A percentile compares a stretch with the other conserved stretches of the same genome.
These are phyloP conservation scores for Fusarium miscanthi DNA, from an alignment of 2,329 filamentous ascomycete genomes.

Conservation along the genomic window DNA sequence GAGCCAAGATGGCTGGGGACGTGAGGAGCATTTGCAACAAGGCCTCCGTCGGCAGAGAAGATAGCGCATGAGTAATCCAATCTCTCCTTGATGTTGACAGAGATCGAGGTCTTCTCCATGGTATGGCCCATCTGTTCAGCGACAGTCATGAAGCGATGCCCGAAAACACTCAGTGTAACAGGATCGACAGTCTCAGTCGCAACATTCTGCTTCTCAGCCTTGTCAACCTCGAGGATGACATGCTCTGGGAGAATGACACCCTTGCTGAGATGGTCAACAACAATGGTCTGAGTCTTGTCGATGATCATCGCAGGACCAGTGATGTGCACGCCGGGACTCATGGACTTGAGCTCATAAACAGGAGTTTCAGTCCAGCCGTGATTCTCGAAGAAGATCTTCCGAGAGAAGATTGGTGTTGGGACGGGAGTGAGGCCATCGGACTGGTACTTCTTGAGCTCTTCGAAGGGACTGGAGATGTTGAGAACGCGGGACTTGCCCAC, in stretches of 20 bases:
- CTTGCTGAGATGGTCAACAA: constrained; percentile 63
- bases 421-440: not conserved
- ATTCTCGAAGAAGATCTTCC: constrained; percentile 43
- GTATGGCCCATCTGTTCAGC: constrained; percentile 84
- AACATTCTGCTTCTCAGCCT: constrained; percentile 31
- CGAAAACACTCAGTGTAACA: constrained; percentile 79
- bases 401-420: constrained; percentile 32
- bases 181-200: constrained; percentile 68
- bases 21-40: constrained; percentile 38
- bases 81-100: constrained; percentile 81
- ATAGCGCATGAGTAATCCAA: constrained; percentile 83
- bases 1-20: constrained; percentile 38
- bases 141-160: constrained; percentile 83
- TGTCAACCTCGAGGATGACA: constrained; percentile 50
- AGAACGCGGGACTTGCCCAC: constrained; percentile 46
- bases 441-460: constrained; percentile 39
- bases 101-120: constrained; percentile 80
- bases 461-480: constrained; percentile 41
- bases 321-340: constrained; percentile 36
- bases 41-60: constrained; percentile 70
- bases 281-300: constrained; percentile 79
- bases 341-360: constrained; percentile 41
- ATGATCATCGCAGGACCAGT: constrained; percentile 76
- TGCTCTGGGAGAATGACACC: constrained; percentile 50
- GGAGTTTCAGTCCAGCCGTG: constrained; percentile 44